Evolutionary conservation across 306 rosid species (phyloP), one percentile per base, ranked within the genome.

Genomic region (Phaseolus lunatus): DNA sequence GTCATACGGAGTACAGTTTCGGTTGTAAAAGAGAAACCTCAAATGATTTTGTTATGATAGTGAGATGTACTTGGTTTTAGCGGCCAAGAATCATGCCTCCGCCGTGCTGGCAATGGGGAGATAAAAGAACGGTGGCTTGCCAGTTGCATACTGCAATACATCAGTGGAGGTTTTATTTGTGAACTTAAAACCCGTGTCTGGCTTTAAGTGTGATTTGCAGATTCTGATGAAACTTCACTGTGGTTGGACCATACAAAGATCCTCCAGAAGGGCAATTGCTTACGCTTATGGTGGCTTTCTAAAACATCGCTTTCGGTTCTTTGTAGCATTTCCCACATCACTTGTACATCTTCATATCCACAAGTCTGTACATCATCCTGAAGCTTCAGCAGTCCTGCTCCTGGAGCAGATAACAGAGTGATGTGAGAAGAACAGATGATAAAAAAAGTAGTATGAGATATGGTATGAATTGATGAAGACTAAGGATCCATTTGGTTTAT

Each of bases 271-370:
- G 84, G 85, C 3, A 86, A 57, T 53, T 78, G 93, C 77, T 89
- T 93, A 71, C 88, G 87, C 74, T 82, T 86, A 9, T 77, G 78
- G 16, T 62, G 82, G 63, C 72, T 80, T 54, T 80, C 78, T 22
- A 44, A 52, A 14, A 57, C 39, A 49, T 70, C 67, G 0, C 65
- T 53, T 62, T 73, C 75, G 10, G 81, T 67, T 81, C 69, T 78
- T 7, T 53, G 73, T 33, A 85, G 81, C 81, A 94, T 91, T 62
- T 94, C 94, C 97, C 98, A 94, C 98, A 94, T 91, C 75, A 94
- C 96, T 29, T 91, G 95, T 24, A 94, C 91, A 43, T 91, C 98
- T 50, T 91, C 77, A 74, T 94, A 94, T 20, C 87, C 96, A 77
- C 98, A 94, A 2, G 90, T 91, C 35, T 94, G 87, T 26, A 94